Percentiles rank a stretch among this genome's conserved stretches.
Conservation (phyloP, 441 rosid genomes). For the Metrosideros polymorpha region DNA sequence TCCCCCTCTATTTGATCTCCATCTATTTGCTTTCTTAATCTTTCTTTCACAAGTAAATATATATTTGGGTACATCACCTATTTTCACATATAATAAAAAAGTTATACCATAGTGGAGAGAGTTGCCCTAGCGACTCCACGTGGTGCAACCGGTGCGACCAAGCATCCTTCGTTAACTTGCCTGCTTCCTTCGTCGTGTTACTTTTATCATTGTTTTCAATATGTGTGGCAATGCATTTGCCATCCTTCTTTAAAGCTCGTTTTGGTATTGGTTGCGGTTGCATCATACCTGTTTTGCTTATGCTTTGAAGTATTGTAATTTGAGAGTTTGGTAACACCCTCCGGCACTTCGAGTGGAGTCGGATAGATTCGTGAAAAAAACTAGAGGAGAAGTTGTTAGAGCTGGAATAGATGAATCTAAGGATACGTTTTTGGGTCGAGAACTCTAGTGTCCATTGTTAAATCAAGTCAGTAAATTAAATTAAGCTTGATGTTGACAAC, state of each 20-base stretch:
- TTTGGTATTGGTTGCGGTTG: fast-evolving
- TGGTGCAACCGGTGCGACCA: fast-evolving
- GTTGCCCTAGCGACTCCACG: fast-evolving
- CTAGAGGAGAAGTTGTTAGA: neutral
- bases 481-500: neutral
- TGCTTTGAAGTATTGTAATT: neutral
- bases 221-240: fast-evolving
- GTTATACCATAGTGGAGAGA: neutral
- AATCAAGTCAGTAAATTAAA: neutral
- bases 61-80: neutral
- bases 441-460: neutral
- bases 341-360: neutral
- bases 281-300: neutral
- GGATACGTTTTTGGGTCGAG: neutral
- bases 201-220: neutral
- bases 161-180: fast-evolving
- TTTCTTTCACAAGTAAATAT: neutral
- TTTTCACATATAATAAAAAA: neutral
- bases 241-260: fast-evolving
- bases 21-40: neutral
- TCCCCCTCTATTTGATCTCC: neutral
- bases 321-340: neutral
- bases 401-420: neutral
- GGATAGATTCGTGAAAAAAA: neutral
- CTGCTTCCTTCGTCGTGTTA: fast-evolving